Evolutionary conservation across 2,329 filamentous ascomycete genomes (phyloP), one percentile per base, ranked within the genome.

Genomic region (Phialophora macrospora): DNA sequence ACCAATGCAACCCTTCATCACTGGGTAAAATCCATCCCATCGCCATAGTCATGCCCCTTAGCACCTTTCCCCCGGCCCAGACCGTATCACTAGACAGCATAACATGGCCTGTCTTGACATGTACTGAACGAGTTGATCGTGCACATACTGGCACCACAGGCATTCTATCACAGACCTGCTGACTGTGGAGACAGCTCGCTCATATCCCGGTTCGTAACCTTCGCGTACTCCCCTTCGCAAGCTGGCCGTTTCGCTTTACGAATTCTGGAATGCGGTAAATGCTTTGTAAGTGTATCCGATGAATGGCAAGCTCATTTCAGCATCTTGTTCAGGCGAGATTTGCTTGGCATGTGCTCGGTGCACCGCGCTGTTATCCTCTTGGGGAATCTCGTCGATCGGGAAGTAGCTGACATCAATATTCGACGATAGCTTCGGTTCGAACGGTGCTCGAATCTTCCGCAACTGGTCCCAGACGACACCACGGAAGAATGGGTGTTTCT

Each of bases 371-470:
- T 93, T 97, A 78, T 97, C 93, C 62, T 93, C 94, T 82, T 98
- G 94, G 73, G 96, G 93, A 75, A 99, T 97, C 79, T 99, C 95
- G 76, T 99, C 95, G 60, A 93, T 97, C 9, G 95, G 95, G 88
- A 99, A 99, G 83, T 99, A 98, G 55, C 93, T 94, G 22, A 95
- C 97, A 77, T 99, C 95, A 74, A 97, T 90, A 78, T 95, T 95
- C 69, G 92, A 96, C 67, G 91, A 90, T 70, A 99, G 84, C 75
- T 93, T 92, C 2, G 95, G 95, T 81, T 98, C 94, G 76, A 99
- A 99, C 0, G 95, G 95, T 65, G 95, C 95, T 44, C 93, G 90
- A 75, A 99, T 98, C 67, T 90, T 89, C 70, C 95, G 92, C 71
- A 99, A 85, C 73, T 90, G 91, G 71, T 97, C 92, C 84, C 96